Base-by-base conservation (phyloP, 345 rosid species). In the Salix suchowensis region DNA sequence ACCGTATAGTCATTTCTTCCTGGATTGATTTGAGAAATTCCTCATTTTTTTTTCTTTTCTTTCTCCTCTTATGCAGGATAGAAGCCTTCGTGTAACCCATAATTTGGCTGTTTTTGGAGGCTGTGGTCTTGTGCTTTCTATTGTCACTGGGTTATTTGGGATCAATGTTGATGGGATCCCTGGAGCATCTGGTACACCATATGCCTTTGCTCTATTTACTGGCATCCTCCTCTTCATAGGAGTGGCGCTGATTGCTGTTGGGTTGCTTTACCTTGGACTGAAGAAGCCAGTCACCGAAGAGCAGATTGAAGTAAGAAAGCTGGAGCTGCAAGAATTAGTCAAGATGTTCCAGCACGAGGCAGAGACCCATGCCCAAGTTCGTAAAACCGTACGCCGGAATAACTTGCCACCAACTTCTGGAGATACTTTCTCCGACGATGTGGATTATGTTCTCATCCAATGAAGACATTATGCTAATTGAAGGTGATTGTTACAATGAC, bases 111-210 rank as follows among this genome's bases (percentile, higher is more conserved):
- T 96, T 24, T 89, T 93, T 42, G 99, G 99, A 44, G 99, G 99
- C 40, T 90, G 97, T 12, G 99, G 99, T 39, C 88, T 96, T 32
- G 91, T 96, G 62, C 94, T 96, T 30, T 77, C 94, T 0, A 79
- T 93, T 77, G 62, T 93, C 70, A 93, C 96, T 0, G 98, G 99
- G 65, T 80, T 96, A 50, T 96, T 96, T 72, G 99, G 99, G 2
- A 96, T 96, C 89, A 96, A 96, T 74, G 97, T 96, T n/a, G 99
- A 96, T 73, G 99, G 98, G 24, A 96, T 96, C 34, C 99, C 98
- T 0, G 99, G 99, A 61, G 85, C 89, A 6, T 79, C 52, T 46
- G 83, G 83, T 76, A 85, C 99, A 1, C 99, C 99, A 40, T 93
- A 91, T 54, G 99, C 99, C 8, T 96, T 93, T 60, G 92, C 91